A percentile compares a stretch with the other conserved stretches of the same genome.
Conservation (phyloP, 129 eudicot genomes). For the Daucus carota region DNA sequence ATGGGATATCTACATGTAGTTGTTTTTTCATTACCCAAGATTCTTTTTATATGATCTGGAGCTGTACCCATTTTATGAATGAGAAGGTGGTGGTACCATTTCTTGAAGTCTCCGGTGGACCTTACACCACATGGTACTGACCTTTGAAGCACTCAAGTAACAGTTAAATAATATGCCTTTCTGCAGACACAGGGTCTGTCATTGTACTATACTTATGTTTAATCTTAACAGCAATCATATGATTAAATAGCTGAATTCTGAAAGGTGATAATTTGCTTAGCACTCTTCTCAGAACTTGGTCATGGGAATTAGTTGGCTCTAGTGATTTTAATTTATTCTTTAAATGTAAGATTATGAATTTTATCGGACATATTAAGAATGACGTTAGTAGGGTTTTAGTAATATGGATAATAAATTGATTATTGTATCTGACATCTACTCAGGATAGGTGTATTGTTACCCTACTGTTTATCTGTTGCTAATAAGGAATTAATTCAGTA, state of each 20-base stretch:
- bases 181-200: slow-evolving; percentile 11
- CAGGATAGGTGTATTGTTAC: background rate
- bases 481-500: background rate
- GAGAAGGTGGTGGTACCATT: slow-evolving; percentile 11
- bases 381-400: background rate
- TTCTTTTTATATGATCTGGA: background rate
- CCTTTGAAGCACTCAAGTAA: slow-evolving; percentile 11
- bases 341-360: background rate
- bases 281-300: background rate
- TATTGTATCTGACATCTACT: background rate
- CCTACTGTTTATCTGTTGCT: background rate
- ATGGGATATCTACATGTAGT: background rate
- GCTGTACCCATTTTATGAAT: slow-evolving; percentile 11
- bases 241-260: background rate
- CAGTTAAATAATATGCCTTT: slow-evolving; percentile 11
- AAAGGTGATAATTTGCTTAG: background rate
- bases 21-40: background rate
- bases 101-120: slow-evolving; percentile 5
- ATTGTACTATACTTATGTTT: background rate
- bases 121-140: slow-evolving; percentile 4
- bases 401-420: background rate
- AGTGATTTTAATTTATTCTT: background rate
- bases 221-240: background rate
- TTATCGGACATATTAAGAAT: background rate
- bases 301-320: background rate